Conservation (phyloP, 2,329 filamentous ascomycete species). For the Diaporthe capsici region DNA sequence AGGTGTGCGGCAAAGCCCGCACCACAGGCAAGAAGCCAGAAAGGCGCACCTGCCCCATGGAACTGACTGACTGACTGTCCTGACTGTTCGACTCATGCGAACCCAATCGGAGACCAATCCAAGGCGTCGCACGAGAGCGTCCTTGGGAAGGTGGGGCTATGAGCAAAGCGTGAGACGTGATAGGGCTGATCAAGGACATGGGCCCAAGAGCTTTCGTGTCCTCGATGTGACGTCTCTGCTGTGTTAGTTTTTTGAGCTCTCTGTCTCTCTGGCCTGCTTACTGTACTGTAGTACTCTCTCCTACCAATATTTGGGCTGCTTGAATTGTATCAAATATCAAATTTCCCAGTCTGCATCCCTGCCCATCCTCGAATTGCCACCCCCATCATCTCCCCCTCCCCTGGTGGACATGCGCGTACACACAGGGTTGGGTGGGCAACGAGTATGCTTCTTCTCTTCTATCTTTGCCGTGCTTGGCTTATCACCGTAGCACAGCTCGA, state of each 20-base stretch:
- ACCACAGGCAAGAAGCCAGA: neutral
- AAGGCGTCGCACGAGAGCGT: slow-evolving; percentile 11
- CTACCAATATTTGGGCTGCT: neutral
- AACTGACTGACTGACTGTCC: neutral
- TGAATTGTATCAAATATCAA: neutral
- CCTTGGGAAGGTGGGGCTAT: slow-evolving; percentile 1
- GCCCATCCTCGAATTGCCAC: neutral
- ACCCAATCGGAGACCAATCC: slow-evolving; percentile 25
- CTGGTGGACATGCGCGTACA: no score
- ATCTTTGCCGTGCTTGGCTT: neutral
- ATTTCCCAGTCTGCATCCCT: neutral
- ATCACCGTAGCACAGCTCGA: neutral
- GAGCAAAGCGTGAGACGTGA: slow-evolving; percentile 13
- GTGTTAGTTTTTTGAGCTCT: neutral
- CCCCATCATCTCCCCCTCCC: neutral
- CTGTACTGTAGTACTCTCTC: no score
- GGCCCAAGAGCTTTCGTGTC: neutral
- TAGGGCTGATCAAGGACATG: slow-evolving; percentile 25
- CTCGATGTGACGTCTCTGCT: neutral
- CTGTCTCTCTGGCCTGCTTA: neutral
- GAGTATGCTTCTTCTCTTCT: neutral
- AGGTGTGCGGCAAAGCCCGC: neutral
- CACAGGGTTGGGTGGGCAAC: no score
- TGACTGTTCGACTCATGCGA: neutral
- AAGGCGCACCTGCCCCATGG: slow-evolving; percentile 3